Evolutionary conservation across 352 stramenopile species (phyloP).

Genomic region (Globisporangium yorkense): DNA sequence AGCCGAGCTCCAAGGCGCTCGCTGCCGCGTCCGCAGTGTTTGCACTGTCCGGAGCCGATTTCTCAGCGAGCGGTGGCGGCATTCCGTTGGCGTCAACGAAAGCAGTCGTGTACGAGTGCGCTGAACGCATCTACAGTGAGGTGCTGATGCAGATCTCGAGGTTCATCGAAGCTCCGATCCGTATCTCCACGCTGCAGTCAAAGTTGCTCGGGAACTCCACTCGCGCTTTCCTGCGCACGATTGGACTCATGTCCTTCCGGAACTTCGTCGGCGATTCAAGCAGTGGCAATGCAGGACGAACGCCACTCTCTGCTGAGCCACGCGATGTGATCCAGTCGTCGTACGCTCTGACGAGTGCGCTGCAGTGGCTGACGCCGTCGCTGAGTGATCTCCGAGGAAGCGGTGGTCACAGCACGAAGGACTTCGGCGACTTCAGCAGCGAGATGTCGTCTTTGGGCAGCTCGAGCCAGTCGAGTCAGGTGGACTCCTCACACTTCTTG

Average conservation of each 20-base stretch:
- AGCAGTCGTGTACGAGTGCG: conserved; percentile 61
- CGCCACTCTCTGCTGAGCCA: conserved; percentile 29
- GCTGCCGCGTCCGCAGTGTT: conserved; percentile 64
- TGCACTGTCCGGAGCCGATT: conserved; percentile 37
- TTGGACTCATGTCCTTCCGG: conserved; percentile 74
- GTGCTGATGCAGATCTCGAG: conserved; percentile 78
- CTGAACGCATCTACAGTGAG: conserved; percentile 80
- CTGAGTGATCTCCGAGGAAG: conserved; percentile 21
- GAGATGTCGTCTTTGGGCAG: conserved; percentile 16
- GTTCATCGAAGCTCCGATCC: conserved; percentile 75
- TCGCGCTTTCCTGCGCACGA: conserved; percentile 64
- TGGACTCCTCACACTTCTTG: conserved; percentile 56
- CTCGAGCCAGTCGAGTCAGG: conserved; percentile 6
- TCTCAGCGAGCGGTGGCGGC: conserved; percentile 7
- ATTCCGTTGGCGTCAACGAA: conserved; percentile 33
- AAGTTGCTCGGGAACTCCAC: conserved; percentile 72
- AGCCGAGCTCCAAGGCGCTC: conserved; percentile 65
- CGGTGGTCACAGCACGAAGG: conserved; percentile 17
- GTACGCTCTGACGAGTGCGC: conserved; percentile 50
- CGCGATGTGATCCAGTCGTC: conserved; percentile 67
- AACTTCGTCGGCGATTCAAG: conserved; percentile 63
- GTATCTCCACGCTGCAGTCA: conserved; percentile 65
- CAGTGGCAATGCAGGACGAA: conserved; percentile 24
- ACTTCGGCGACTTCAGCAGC: conserved; percentile 36
- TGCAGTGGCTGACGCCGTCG: conserved; percentile 74